Percentiles rank a stretch among this genome's conserved stretches.
Conservation (phyloP, 306 rosid species). For the Cicer cuneatum region DNA sequence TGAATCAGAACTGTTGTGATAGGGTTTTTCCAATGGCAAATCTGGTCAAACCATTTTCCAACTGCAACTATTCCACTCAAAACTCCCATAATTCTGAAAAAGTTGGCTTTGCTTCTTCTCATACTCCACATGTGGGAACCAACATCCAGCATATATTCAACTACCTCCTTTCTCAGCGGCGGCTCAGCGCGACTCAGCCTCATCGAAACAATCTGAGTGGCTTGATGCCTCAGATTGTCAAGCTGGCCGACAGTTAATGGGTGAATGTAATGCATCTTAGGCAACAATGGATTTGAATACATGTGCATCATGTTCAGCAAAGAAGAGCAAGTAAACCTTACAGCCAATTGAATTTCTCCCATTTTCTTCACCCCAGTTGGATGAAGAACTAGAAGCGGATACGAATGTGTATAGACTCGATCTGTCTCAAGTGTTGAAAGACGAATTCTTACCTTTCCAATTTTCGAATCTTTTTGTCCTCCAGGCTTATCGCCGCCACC, state of each 20-base stretch:
- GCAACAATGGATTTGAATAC: slow-evolving; percentile 90
- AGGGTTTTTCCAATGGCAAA: slow-evolving; percentile 95
- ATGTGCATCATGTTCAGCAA: slow-evolving; percentile 97
- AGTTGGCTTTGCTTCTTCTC: slow-evolving; percentile 98
- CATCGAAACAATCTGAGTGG: slow-evolving; percentile 86
- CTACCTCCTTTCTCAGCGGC: slow-evolving; percentile 87
- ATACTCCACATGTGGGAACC: slow-evolving; percentile 98
- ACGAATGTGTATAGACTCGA: slow-evolving; percentile 88
- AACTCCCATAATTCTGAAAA: slow-evolving; percentile 91
- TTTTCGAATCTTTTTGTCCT: slow-evolving; percentile 71
- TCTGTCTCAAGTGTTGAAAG: slow-evolving; percentile 96
- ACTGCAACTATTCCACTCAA: slow-evolving; percentile 91
- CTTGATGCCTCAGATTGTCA: slow-evolving; percentile 95
- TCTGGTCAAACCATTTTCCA: slow-evolving; percentile 98
- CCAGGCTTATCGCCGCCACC: slow-evolving; percentile 86
- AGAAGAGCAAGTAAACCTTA: slow-evolving; percentile 91
- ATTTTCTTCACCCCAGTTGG: slow-evolving; percentile 91
- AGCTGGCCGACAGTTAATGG: slow-evolving; percentile 92
- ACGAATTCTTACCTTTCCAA: slow-evolving; percentile 95
- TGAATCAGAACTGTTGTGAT: slow-evolving; percentile 91
- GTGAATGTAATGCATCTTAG: slow-evolving; percentile 93
- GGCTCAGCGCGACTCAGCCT: slow-evolving; percentile 94
- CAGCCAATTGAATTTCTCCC: slow-evolving; percentile 99
- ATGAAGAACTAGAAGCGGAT: slow-evolving; percentile 89
- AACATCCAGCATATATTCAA: slow-evolving; percentile 94